A percentile compares a stretch with the other conserved stretches of the same genome.
These are phyloP conservation scores for Hortiboletus campestris DNA, from an alignment of 768 basidiomycete species.

Conservation along the genomic window DNA sequence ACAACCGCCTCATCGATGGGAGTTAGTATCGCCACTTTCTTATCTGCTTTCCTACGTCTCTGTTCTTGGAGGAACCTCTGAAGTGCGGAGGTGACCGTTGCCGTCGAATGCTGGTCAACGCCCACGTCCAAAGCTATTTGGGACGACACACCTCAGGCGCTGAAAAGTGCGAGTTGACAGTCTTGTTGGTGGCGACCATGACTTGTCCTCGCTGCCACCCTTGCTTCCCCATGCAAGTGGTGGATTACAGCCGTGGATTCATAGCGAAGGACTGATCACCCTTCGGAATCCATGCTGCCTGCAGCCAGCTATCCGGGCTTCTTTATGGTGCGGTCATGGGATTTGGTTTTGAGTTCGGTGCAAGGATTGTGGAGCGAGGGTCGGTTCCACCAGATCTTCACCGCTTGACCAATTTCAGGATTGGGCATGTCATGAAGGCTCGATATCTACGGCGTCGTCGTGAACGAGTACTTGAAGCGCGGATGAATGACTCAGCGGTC, in stretches of 20 bases:
- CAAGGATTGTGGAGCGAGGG: slow-evolving; percentile 31
- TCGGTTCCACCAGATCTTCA: slow-evolving; percentile 31
- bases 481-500: slow-evolving; percentile 25
- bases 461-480: slow-evolving; percentile 20
- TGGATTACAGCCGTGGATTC: slow-evolving; percentile 27
- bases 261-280: slow-evolving; percentile 29
- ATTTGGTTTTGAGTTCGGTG: slow-evolving; percentile 33
- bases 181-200: slow-evolving; percentile 28
- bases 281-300: slow-evolving; percentile 25
- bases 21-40: slow-evolving; percentile 86
- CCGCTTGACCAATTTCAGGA: slow-evolving; percentile 35
- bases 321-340: slow-evolving; percentile 32
- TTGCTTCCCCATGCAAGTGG: slow-evolving; percentile 13
- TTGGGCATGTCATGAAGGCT: slow-evolving; percentile 30
- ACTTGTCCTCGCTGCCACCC: slow-evolving; percentile 30
- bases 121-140: slow-evolving; percentile 21
- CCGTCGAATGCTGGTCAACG: slow-evolving; percentile 24
- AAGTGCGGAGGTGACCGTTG: slow-evolving; percentile 17
- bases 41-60: slow-evolving; percentile 35
- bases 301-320: slow-evolving; percentile 22
- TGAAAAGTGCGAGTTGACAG: slow-evolving; percentile 32
- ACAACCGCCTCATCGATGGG: slow-evolving; percentile 99
- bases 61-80: slow-evolving; percentile 20
- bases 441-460: slow-evolving; percentile 18
- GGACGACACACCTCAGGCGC: slow-evolving; percentile 26